These are phyloP conservation scores for Coemansia sp. DNA, from an alignment of 192 early-diverging fungal species.

Conservation along the genomic window DNA sequence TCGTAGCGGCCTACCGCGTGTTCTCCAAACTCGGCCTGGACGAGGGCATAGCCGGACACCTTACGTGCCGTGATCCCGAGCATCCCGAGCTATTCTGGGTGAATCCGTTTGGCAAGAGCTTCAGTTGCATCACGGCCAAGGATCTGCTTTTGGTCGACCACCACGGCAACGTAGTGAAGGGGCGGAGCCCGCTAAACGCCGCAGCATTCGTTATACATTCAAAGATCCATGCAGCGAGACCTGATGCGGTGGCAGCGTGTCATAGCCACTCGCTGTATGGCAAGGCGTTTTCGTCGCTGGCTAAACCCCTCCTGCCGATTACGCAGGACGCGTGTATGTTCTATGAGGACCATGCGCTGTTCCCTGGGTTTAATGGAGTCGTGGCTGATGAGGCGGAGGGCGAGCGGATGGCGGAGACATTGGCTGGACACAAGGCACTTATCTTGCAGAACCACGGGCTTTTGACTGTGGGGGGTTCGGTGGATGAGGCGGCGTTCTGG, in stretches of 20 bases:
- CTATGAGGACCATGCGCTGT: slow-evolving; percentile 55
- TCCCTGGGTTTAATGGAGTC: slow-evolving; percentile 58
- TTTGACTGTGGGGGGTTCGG: slow-evolving; percentile 53
- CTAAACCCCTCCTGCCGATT: slow-evolving; percentile 48
- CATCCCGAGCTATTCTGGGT: slow-evolving; percentile 61
- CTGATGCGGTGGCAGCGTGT: slow-evolving; percentile 55
- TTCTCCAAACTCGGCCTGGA: slow-evolving; percentile 59
- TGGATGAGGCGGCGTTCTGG: slow-evolving; percentile 60
- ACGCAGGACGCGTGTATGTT: slow-evolving; percentile 65
- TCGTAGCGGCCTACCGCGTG: slow-evolving; percentile 59
- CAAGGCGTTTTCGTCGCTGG: slow-evolving; percentile 58
- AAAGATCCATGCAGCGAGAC: slow-evolving; percentile 53
- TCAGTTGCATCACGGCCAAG: slow-evolving; percentile 55
- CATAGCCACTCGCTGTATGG: slow-evolving; percentile 64
- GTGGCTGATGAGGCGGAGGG: slow-evolving; percentile 60
- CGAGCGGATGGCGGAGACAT: slow-evolving; percentile 45
- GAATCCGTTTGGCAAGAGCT: slow-evolving; percentile 59
- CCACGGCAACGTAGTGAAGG: slow-evolving; percentile 53
- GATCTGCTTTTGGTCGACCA: slow-evolving; percentile 62
- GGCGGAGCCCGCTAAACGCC: slow-evolving; percentile 54
- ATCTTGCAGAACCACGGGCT: slow-evolving; percentile 64
- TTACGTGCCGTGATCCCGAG: slow-evolving; percentile 62
- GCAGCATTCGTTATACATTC: slow-evolving; percentile 65
- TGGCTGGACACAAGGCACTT: slow-evolving; percentile 56
- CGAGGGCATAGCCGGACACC: slow-evolving; percentile 63